These are phyloP conservation scores for Wolfiporia cocos DNA, from an alignment of 1,284 basidiomycete species.

Conservation along the genomic window DNA sequence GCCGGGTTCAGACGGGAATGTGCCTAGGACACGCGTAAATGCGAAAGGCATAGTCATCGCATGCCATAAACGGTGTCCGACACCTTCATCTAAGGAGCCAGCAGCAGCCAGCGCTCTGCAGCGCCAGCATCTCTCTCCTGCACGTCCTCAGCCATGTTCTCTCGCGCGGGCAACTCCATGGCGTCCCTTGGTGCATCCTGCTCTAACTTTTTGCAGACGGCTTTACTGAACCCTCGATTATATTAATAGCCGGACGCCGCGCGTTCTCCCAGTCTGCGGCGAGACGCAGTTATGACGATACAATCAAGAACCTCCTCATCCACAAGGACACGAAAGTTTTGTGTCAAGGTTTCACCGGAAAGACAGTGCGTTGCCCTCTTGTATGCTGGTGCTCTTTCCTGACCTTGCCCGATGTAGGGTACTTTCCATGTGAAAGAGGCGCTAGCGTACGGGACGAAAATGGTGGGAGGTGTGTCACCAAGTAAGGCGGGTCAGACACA, in stretches of 20 bases:
- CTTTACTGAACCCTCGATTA: conserved; percentile 10
- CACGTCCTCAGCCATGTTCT: conserved; percentile 41
- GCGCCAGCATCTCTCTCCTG: conserved; percentile 13
- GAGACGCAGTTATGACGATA: conserved; percentile 79
- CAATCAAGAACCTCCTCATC: conserved; percentile 88
- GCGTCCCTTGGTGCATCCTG: conserved; percentile 39
- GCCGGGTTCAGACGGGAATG: conserved; percentile 2
- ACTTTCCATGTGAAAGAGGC: conserved; percentile 98
- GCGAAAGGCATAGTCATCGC: neutral
- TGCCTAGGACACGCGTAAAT: conserved; percentile 2
- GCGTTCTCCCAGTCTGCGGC: conserved; percentile 73
- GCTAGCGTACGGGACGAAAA: conserved; percentile 90
- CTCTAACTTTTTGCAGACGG: neutral
- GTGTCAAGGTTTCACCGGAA: conserved; percentile 94
- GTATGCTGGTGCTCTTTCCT: neutral
- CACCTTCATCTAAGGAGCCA: conserved; percentile 1
- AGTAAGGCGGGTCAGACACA: conserved; percentile 97
- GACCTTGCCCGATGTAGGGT: conserved; percentile 51
- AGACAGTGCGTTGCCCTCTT: conserved; percentile 64
- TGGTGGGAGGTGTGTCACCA: conserved; percentile 97
- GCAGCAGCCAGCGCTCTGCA: conserved; percentile 11
- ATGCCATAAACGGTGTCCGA: conserved; percentile 4
- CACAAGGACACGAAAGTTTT: conserved; percentile 94
- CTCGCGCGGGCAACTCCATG: conserved; percentile 52
- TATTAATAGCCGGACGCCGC: conserved; percentile 54